Percentiles rank a stretch among this genome's conserved stretches.
Conservation (phyloP, 352 stramenopile genomes). For the Phytopythium litorale region DNA sequence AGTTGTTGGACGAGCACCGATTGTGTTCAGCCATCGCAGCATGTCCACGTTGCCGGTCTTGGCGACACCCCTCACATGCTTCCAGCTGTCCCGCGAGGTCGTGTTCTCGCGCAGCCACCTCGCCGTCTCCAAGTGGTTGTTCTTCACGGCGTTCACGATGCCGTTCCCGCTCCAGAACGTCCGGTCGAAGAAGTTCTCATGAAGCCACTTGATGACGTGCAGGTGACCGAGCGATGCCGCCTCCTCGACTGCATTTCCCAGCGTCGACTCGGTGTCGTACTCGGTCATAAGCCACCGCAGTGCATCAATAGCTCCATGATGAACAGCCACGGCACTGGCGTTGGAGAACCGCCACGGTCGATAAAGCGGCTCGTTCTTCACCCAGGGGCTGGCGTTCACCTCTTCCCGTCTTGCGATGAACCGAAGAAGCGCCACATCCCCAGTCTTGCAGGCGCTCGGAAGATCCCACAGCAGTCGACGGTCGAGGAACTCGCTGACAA, state of each 20-base stretch:
- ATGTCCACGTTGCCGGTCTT: not conserved
- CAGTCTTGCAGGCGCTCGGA: constrained; percentile 1
- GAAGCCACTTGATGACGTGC: too few relatives aligned
- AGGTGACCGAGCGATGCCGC: too few relatives aligned
- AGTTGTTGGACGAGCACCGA: not conserved
- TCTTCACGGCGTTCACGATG: too few relatives aligned
- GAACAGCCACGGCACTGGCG: not conserved
- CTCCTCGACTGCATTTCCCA: too few relatives aligned
- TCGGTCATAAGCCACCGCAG: constrained; percentile 17
- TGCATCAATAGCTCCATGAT: constrained; percentile 15
- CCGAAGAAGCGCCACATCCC: constrained; percentile 14
- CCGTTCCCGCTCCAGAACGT: too few relatives aligned
- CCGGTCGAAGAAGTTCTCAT: too few relatives aligned
- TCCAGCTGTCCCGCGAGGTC: too few relatives aligned
- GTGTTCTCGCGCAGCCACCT: too few relatives aligned
- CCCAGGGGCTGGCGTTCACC: not conserved
- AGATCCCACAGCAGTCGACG: constrained; percentile 1
- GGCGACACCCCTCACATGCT: too few relatives aligned
- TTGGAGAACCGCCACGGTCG: constrained; percentile 5
- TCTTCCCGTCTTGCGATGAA: constrained; percentile 10
- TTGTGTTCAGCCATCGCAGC: not conserved
- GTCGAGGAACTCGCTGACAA: constrained; percentile 5
- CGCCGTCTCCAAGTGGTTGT: too few relatives aligned
- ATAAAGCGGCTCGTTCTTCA: constrained; percentile 5
- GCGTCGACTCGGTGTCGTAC: constrained; percentile 10